Conservation (phyloP, 1,284 basidiomycete species). For the Cutaneotrichosporon cavernicola region DNA sequence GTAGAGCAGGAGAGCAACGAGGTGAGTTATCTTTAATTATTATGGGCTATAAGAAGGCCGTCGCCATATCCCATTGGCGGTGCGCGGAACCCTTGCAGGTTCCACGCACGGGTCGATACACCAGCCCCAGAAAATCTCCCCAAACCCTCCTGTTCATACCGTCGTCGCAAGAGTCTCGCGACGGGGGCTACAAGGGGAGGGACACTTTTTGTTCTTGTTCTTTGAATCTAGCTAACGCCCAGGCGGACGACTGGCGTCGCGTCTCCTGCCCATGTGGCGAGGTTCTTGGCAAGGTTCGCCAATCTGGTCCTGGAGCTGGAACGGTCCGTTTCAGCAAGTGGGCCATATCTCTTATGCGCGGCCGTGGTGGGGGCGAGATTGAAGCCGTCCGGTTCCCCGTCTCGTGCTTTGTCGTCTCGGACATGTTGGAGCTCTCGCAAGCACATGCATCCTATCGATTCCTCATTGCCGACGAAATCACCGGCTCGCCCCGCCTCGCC, state of each 20-base stretch:
- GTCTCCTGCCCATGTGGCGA: constrained; percentile 76
- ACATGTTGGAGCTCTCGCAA: constrained; percentile 80
- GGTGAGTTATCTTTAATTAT: constrained; percentile 58
- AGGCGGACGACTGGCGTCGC: constrained; percentile 62
- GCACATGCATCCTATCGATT: constrained; percentile 89
- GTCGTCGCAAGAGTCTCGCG: constrained; percentile 60
- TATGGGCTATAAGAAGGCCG: constrained; percentile 72
- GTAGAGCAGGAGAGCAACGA: constrained; percentile 56
- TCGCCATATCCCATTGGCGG: constrained; percentile 69
- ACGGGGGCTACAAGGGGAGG: constrained; percentile 79
- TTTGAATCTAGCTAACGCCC: constrained; percentile 26
- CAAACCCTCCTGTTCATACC: constrained; percentile 64
- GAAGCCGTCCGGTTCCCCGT: constrained; percentile 64
- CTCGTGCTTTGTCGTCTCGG: constrained; percentile 77
- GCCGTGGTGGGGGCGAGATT: constrained; percentile 55
- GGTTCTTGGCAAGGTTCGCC: constrained; percentile 65
- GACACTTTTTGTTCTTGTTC: constrained; percentile 55
- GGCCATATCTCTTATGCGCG: constrained; percentile 69
- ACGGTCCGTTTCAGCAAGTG: constrained; percentile 69
- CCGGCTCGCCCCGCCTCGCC: constrained; percentile 70
- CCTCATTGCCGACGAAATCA: constrained; percentile 76
- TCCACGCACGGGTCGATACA: constrained; percentile 74
- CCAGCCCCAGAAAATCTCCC: constrained; percentile 69
- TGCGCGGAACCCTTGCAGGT: constrained; percentile 48
- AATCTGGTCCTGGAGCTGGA: constrained; percentile 46